Percentiles rank a stretch among this genome's conserved stretches.
Evolutionary conservation across 148 eudicot species (phyloP).

Genomic region (Bassia scoparia): DNA sequence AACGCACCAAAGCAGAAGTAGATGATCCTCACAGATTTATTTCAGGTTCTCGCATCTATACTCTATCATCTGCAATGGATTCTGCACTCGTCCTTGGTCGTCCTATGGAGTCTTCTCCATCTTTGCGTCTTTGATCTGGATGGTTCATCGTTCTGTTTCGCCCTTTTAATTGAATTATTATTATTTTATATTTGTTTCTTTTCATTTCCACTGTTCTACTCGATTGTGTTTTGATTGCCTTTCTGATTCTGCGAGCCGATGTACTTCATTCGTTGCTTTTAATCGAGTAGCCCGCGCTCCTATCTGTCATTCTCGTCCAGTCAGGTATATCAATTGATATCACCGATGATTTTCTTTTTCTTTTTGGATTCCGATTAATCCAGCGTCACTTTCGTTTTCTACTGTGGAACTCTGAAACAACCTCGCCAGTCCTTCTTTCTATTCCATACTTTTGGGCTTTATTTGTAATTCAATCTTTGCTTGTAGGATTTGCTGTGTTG

Average conservation of each 20-base stretch:
- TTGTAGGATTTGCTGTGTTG: too few relatives aligned
- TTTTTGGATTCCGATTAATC: background rate
- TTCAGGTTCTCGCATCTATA: background rate
- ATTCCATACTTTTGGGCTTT: too few relatives aligned
- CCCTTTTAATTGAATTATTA: too few relatives aligned
- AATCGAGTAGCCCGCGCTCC: constrained; percentile 54
- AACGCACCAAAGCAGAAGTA: too few relatives aligned
- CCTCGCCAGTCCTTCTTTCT: too few relatives aligned
- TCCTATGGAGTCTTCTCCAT: constrained; percentile 26
- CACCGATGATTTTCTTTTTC: constrained; percentile 10
- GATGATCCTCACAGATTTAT: too few relatives aligned
- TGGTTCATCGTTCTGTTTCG: constrained; percentile 28
- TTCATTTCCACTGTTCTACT: background rate
- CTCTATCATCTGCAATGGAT: constrained; percentile 18
- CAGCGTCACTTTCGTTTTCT: background rate
- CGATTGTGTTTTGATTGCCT: background rate
- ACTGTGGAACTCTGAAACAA: too few relatives aligned
- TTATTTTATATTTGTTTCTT: too few relatives aligned
- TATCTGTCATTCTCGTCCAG: constrained; percentile 47
- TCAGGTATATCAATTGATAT: background rate
- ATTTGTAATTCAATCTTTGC: too few relatives aligned
- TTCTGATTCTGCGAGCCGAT: constrained; percentile 34
- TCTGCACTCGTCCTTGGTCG: background rate
- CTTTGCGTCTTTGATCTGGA: constrained; percentile 30
- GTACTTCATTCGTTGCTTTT: constrained; percentile 55